Conservation (phyloP, 2,329 filamentous ascomycete genomes). For the Capronia epimyces region DNA sequence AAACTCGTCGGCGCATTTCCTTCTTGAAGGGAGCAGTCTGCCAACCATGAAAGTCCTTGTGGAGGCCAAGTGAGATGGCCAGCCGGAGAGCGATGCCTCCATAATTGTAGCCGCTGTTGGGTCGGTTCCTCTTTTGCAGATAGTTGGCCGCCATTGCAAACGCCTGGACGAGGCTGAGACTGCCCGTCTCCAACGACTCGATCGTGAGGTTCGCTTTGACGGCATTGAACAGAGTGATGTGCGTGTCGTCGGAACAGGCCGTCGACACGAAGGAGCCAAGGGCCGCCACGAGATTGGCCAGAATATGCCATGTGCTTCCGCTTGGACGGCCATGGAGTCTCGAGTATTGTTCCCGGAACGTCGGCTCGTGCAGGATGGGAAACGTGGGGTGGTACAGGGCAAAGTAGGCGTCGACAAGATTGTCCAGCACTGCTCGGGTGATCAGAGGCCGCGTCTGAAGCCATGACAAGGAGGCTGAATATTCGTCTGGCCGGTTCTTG, state of each 20-base stretch:
- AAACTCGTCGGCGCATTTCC: constrained; percentile 41
- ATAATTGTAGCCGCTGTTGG: constrained; percentile 50
- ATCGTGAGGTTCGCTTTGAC: constrained; percentile 37
- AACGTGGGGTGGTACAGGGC: constrained; percentile 55
- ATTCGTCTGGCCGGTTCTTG: constrained; percentile 6
- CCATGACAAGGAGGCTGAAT: constrained; percentile 6
- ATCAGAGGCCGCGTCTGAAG: constrained; percentile 18
- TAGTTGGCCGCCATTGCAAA: constrained; percentile 48
- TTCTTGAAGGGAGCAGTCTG: constrained; percentile 42
- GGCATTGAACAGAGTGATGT: constrained; percentile 45
- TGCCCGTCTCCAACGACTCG: constrained; percentile 46
- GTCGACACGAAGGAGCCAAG: constrained; percentile 22
- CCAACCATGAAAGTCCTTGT: constrained; percentile 48
- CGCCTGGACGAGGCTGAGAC: constrained; percentile 46
- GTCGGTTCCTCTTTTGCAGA: constrained; percentile 48
- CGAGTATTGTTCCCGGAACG: constrained; percentile 42
- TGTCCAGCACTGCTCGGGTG: constrained; percentile 19
- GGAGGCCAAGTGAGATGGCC: constrained; percentile 47
- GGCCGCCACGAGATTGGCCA: constrained; percentile 20
- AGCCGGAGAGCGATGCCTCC: constrained; percentile 49
- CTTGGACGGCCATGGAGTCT: constrained; percentile 17
- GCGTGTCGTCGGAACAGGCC: constrained; percentile 17
- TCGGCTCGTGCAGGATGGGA: constrained; percentile 48
- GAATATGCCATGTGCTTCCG: constrained; percentile 18
- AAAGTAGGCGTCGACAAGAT: constrained; percentile 45